A percentile compares a stretch with the other conserved stretches of the same genome.
phyloP scores from a whole-genome alignment of 129 eudicot genomes.

The Tagetes erecta region DNA sequence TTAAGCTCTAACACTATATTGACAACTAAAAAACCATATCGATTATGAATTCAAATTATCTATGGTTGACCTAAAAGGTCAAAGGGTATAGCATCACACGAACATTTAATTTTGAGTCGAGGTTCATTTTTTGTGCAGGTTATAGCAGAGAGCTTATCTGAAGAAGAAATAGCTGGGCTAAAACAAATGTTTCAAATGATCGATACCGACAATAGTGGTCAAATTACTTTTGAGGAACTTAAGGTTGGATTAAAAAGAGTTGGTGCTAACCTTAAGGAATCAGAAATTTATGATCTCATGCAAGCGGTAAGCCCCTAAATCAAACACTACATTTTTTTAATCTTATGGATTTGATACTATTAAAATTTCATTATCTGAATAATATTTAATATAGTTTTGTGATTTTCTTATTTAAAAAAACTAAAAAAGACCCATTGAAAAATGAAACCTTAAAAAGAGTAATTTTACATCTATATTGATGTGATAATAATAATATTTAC shows the following conservation, averaged over 20 bases:
- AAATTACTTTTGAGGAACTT: conserved; percentile 76
- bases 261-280: conserved; percentile 75
- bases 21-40: too few relatives aligned
- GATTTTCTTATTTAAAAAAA: background rate
- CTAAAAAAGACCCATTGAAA: background rate
- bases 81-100: conserved; percentile 10
- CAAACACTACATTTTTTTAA: background rate
- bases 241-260: conserved; percentile 68
- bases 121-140: conserved; percentile 35
- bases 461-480: background rate
- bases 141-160: conserved; percentile 72
- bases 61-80: conserved; percentile 15
- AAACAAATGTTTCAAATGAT: conserved; percentile 81
- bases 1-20: background rate
- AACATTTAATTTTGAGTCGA: background rate
- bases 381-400: background rate
- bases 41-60: background rate
- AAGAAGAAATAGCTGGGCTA: conserved; percentile 88
- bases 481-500: background rate
- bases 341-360: background rate
- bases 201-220: conserved; percentile 77
- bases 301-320: conserved; percentile 63
- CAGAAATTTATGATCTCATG: conserved; percentile 81
- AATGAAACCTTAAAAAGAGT: background rate
- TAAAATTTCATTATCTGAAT: background rate